These are phyloP conservation scores for Mortierella sp. DNA, from an alignment of 371 early-diverging fungal species.

Conservation along the genomic window DNA sequence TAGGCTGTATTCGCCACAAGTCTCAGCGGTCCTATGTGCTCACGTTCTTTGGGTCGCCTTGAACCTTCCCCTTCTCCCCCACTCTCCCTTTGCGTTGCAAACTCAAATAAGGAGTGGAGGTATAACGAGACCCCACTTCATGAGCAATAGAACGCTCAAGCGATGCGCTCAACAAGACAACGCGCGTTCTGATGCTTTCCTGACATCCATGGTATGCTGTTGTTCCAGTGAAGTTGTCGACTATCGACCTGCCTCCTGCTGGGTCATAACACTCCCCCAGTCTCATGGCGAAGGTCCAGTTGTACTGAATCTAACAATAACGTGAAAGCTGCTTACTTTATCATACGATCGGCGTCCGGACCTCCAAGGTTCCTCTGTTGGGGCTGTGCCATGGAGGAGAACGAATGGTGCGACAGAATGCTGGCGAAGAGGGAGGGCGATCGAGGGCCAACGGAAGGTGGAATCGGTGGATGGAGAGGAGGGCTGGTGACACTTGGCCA, in stretches of 20 bases:
- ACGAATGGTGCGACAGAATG: slow-evolving; percentile 38
- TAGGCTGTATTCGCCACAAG: no score
- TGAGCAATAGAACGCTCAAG: not conserved
- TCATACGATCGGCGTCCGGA: slow-evolving; percentile 50
- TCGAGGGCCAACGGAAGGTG: slow-evolving; percentile 1
- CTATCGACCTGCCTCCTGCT: no score
- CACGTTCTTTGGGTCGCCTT: not conserved
- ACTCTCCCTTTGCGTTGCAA: not conserved
- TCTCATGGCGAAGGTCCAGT: not conserved
- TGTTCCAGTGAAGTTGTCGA: no score
- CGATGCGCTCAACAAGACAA: not conserved
- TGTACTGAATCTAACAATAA: not conserved
- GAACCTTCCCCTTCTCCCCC: not conserved
- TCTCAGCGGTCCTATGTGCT: not conserved
- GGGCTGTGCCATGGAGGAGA: slow-evolving; percentile 51
- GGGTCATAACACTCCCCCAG: no score
- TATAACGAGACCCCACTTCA: not conserved
- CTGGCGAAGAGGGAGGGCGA: slow-evolving; percentile 2
- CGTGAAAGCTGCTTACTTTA: slow-evolving; percentile 36
- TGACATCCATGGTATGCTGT: not conserved
- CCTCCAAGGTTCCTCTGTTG: slow-evolving; percentile 49
- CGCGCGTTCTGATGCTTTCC: not conserved
- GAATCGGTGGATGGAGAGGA: slow-evolving; percentile 1
- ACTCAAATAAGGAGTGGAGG: slow-evolving; percentile 6
- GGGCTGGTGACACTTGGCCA: not conserved